Evolutionary conservation across 495 filamentous ascomycete species (phyloP), one percentile per base, ranked within the genome.

Genomic region (Trichoderma erinaceum): DNA sequence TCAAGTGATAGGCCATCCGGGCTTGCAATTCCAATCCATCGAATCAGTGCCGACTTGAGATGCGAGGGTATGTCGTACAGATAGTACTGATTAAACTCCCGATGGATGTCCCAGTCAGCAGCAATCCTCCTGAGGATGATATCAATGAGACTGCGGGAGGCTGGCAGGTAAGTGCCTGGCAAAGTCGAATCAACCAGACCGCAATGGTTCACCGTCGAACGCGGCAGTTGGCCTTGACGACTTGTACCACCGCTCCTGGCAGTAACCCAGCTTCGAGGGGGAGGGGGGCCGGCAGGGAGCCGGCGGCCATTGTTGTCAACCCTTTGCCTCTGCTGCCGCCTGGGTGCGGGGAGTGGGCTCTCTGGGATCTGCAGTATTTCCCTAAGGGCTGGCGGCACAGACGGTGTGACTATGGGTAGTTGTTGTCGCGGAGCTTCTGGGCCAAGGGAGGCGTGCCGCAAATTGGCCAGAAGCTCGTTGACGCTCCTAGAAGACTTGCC

Each of bases 291-390:
- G 1, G 90, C 78, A 0, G 85, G 84, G 18, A 80, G 74, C 68
- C 86, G 82, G 68, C 78, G 66, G 38, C 83, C 81, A 50, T 70
- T 68, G 73, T 71, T 76, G 75, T 76, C 80, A 67, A 72, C 73
- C 35, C 82, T 77, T 65, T 74, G 72, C 66, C 65, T 44, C 18
- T 21, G 41, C 41, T 81, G 82, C 27, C 82, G 80, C 58, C 89
- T 87, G 41, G 89, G 89, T 18, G 78, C 78, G 8, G 89, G 90
- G 13, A 85, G 79, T n/a, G 87, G 86, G 35, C 86, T 85, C 71
- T 92, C 90, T 43, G 89, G 88, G 32, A 92, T 79, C 63, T 89
- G 84, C 41, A 94, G 82, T 52, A 93, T 83, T 41, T 84, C 72
- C 35, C 82, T 79, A 70, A 85, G 77, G 29, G 75, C 72, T n/a